These are phyloP conservation scores for Atkinsonella hypoxylon DNA, from an alignment of 2,329 filamentous ascomycete genomes.

Conservation along the genomic window DNA sequence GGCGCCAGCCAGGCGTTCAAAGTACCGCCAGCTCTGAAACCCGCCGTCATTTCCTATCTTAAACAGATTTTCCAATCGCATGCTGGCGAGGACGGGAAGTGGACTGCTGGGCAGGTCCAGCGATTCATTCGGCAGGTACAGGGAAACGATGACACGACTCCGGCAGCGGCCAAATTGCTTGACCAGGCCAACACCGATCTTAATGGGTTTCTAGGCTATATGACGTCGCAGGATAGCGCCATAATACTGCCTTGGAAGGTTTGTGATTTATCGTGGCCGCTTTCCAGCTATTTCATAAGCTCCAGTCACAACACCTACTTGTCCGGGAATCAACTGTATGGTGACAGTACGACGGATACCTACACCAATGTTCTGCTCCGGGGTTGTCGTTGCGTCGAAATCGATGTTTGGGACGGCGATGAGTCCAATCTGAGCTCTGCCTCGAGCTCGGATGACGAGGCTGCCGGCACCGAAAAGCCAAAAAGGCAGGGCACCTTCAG, in stretches of 20 bases:
- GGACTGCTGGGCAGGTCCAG: slow-evolving; percentile 32
- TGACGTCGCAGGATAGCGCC: slow-evolving; percentile 37
- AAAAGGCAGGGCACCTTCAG: slow-evolving; percentile 48
- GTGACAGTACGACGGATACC: slow-evolving; percentile 74
- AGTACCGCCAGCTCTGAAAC: slow-evolving; percentile 28
- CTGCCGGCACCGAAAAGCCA: slow-evolving; percentile 22
- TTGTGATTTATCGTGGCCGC: slow-evolving; percentile 56
- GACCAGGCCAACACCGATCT: slow-evolving; percentile 29
- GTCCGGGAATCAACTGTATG: slow-evolving; percentile 76
- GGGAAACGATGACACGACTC: slow-evolving; percentile 23
- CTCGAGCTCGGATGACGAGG: slow-evolving; percentile 36
- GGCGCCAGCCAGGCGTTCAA: slow-evolving; percentile 31
- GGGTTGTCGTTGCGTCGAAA: slow-evolving; percentile 83
- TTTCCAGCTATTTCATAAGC: slow-evolving; percentile 87
- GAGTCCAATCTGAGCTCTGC: slow-evolving; percentile 57
- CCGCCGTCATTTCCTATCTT: slow-evolving; percentile 29
- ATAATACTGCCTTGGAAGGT: slow-evolving; percentile 27
- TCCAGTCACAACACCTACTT: slow-evolving; percentile 95
- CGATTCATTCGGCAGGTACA: slow-evolving; percentile 37
- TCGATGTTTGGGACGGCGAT: slow-evolving; percentile 90
- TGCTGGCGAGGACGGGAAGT: slow-evolving; percentile 28
- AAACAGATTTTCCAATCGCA: slow-evolving; percentile 34
- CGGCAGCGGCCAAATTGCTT: slow-evolving; percentile 15
- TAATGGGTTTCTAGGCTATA: slow-evolving; percentile 40
- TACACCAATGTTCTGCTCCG: slow-evolving; percentile 76